These are phyloP conservation scores for Cadophora malorum DNA, from an alignment of 2,329 filamentous ascomycete species.

Conservation along the genomic window DNA sequence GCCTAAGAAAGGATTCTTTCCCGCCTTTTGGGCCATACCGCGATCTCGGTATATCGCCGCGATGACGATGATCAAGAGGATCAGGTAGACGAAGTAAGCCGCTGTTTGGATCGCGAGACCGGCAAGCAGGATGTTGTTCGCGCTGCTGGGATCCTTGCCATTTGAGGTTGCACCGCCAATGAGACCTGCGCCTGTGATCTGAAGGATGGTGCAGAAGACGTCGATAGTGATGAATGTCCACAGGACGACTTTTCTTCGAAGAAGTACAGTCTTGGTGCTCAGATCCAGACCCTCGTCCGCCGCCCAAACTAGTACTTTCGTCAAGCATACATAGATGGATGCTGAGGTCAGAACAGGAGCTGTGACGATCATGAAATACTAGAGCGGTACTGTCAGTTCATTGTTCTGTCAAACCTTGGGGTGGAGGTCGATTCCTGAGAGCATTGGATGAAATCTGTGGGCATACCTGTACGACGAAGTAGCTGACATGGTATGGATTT, in stretches of 20 bases:
- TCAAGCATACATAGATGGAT: constrained; percentile 61
- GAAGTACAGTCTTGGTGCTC: constrained; percentile 34
- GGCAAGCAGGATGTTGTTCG: constrained; percentile 61
- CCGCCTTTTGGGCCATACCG: neutral
- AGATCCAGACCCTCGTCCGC: constrained; percentile 31
- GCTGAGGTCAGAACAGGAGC: constrained; percentile 64
- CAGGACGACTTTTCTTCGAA: constrained; percentile 55
- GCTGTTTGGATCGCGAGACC: constrained; percentile 62
- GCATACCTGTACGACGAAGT: constrained; percentile 57
- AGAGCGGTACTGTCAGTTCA: neutral
- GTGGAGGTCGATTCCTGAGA: no score
- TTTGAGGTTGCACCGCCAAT: constrained; percentile 58
- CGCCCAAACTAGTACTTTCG: constrained; percentile 52
- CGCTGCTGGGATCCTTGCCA: constrained; percentile 55
- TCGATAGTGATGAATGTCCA: constrained; percentile 61
- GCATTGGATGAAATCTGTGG: neutral
- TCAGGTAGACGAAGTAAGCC: constrained; percentile 56
- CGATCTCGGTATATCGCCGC: constrained; percentile 32
- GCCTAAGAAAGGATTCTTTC: constrained; percentile 49
- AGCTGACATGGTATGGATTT: constrained; percentile 60
- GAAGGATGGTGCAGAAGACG: constrained; percentile 58
- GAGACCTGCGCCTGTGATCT: constrained; percentile 60
- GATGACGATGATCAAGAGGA: constrained; percentile 38
- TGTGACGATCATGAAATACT: constrained; percentile 66
- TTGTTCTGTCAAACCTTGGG: neutral